Conservation (phyloP, 2,329 filamentous ascomycete genomes). For the Penicillium olsonii region DNA sequence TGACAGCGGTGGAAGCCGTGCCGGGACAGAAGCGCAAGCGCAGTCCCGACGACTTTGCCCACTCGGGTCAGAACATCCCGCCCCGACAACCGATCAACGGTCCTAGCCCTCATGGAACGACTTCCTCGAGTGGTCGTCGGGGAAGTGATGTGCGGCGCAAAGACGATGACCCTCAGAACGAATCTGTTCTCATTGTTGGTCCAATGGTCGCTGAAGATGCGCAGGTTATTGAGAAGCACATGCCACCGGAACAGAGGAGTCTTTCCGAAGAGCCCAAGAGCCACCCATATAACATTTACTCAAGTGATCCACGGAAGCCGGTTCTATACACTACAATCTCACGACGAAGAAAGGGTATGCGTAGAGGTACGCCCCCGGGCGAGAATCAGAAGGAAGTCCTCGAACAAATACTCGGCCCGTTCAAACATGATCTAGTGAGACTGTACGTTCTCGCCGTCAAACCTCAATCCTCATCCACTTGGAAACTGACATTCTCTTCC, state of each 20-base stretch:
- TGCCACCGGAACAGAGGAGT: constrained; percentile 47
- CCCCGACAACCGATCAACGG: constrained; percentile 24
- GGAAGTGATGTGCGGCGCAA: constrained; percentile 35
- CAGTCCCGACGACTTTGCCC: constrained; percentile 30
- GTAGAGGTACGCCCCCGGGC: constrained; percentile 44
- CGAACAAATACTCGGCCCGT: constrained; percentile 61
- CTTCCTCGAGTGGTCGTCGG: constrained; percentile 27
- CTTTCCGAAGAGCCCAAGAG: constrained; percentile 42
- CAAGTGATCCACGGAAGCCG: constrained; percentile 48
- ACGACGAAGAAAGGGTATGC: constrained; percentile 50
- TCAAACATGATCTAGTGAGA: constrained; percentile 53
- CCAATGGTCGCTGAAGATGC: constrained; percentile 62
- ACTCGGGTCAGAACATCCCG: constrained; percentile 17
- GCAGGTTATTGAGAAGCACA: constrained; percentile 61
- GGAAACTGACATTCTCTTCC: background rate
- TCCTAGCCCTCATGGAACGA: constrained; percentile 27
- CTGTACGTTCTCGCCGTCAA: constrained; percentile 42
- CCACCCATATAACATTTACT: constrained; percentile 54
- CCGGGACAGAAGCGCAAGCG: constrained; percentile 41
- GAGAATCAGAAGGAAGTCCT: constrained; percentile 57
- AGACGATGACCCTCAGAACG: constrained; percentile 41
- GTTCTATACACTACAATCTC: constrained; percentile 53
- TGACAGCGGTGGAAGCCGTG: constrained; percentile 22
- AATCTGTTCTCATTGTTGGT: constrained; percentile 58
- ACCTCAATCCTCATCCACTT: constrained; percentile 5